Percentiles rank a stretch among this genome's conserved stretches.
These are phyloP conservation scores for Murraya paniculata DNA, from an alignment of 345 rosid genomes.

Conservation along the genomic window DNA sequence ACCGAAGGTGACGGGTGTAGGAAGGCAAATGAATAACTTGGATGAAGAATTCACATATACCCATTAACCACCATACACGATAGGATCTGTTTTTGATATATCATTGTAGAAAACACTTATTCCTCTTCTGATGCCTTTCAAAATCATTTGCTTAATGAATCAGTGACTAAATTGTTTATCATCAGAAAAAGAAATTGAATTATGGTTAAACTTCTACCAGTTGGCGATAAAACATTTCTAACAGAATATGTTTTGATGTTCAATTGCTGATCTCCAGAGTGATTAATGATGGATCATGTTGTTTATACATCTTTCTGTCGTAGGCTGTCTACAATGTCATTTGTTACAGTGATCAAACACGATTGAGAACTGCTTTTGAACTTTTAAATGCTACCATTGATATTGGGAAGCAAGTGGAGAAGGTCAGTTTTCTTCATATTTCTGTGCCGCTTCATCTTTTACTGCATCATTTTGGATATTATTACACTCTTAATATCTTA, in stretches of 20 bases:
- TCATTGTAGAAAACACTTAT: too few species aligned
- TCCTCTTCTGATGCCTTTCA: background rate
- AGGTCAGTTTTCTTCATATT: slow-evolving; percentile 36
- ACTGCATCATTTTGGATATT: background rate
- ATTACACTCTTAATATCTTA: background rate
- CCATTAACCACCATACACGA: background rate
- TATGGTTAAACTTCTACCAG: background rate
- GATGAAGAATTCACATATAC: background rate
- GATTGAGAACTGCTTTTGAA: slow-evolving; percentile 75
- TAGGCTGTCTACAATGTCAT: slow-evolving; percentile 82
- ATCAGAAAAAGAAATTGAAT: background rate
- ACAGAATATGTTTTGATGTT: background rate
- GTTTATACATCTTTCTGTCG: slow-evolving; percentile 13
- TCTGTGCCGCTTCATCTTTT: background rate
- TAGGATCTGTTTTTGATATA: background rate
- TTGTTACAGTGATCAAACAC: slow-evolving; percentile 50
- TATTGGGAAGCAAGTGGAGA: slow-evolving; percentile 61
- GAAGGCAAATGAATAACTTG: background rate
- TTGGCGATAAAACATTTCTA: background rate
- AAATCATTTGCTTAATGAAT: background rate
- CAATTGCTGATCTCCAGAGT: background rate
- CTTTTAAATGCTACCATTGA: slow-evolving; percentile 70
- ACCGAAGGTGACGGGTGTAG: background rate
- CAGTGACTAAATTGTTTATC: background rate
- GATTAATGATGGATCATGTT: background rate